Percentiles rank a stretch among this genome's conserved stretches.
These are phyloP conservation scores for Pilatotrama ljubarskyi DNA, from an alignment of 768 basidiomycete genomes.

Conservation along the genomic window DNA sequence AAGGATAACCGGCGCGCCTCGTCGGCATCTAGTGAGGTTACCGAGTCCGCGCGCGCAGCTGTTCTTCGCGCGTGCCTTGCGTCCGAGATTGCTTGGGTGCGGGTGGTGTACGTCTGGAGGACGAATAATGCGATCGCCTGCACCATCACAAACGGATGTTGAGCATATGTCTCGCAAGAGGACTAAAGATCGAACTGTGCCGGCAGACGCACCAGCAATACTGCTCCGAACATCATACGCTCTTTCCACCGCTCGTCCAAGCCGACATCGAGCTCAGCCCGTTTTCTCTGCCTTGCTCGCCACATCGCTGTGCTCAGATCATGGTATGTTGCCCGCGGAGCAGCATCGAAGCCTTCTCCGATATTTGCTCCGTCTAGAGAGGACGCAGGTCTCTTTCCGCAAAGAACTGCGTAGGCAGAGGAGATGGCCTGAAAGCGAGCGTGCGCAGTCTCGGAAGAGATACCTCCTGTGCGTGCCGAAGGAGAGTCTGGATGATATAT, in stretches of 20 bases:
- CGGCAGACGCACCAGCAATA: slow-evolving; percentile 46
- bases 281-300: slow-evolving; percentile 36
- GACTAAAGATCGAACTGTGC: not conserved
- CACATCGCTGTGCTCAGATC: slow-evolving; percentile 41
- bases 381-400: slow-evolving; percentile 41
- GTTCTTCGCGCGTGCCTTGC: not conserved
- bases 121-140: slow-evolving; percentile 29
- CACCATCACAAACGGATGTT: not conserved
- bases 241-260: slow-evolving; percentile 71
- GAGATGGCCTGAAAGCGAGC: slow-evolving; percentile 69
- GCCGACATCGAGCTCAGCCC: slow-evolving; percentile 47
- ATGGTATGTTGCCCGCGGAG: slow-evolving; percentile 20
- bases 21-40: not conserved
- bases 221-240: slow-evolving; percentile 53
- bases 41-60: not conserved
- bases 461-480: slow-evolving; percentile 33
- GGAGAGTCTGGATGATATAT: slow-evolving; percentile 78
- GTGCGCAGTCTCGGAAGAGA: slow-evolving; percentile 53
- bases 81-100: slow-evolving; percentile 23
- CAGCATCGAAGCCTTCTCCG: not conserved
- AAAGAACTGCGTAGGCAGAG: slow-evolving; percentile 64
- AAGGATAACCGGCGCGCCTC: not conserved
- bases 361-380: slow-evolving; percentile 25
- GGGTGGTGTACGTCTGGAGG: slow-evolving; percentile 27
- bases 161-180: slow-evolving; percentile 1